These are phyloP conservation scores for Scenedesmus sp. DNA, from an alignment of 163 green algal genomes.

Conservation along the genomic window DNA sequence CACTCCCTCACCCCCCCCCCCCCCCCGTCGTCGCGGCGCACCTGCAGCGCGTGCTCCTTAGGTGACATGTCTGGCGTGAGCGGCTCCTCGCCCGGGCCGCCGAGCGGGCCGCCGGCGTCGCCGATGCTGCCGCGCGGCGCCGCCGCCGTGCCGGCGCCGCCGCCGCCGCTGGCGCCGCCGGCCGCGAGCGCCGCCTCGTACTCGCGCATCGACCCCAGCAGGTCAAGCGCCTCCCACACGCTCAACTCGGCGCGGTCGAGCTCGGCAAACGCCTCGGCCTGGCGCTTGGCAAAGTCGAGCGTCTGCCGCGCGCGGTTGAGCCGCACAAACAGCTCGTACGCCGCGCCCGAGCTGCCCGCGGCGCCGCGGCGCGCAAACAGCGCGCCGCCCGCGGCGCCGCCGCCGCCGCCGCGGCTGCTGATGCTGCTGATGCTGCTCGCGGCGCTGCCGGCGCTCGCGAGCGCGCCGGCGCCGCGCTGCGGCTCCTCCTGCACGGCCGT, in stretches of 20 bases:
- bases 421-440: conserved; percentile 12
- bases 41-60: conserved; percentile 71
- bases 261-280: conserved; percentile 61
- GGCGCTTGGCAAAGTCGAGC: conserved; percentile 79
- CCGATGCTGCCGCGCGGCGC: conserved; percentile 1
- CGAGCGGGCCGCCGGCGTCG: background rate
- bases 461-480: background rate
- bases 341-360: conserved; percentile 26
- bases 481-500: conserved; percentile 8
- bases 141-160: conserved; percentile 1
- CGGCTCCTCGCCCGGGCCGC: conserved; percentile 16
- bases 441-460: background rate
- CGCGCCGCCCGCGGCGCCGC: background rate
- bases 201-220: conserved; percentile 70
- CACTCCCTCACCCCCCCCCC: no score
- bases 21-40: no score
- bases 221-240: conserved; percentile 76
- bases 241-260: conserved; percentile 62
- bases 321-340: conserved; percentile 80
- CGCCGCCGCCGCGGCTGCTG: background rate
- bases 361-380: background rate
- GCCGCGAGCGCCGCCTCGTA: conserved; percentile 70
- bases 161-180: background rate
- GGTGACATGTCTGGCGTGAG: conserved; percentile 66
- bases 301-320: conserved; percentile 85